Percentiles rank a stretch among this genome's conserved stretches.
Evolutionary conservation across 495 filamentous ascomycete genomes (phyloP).

Genomic region (Xylaria sp.): DNA sequence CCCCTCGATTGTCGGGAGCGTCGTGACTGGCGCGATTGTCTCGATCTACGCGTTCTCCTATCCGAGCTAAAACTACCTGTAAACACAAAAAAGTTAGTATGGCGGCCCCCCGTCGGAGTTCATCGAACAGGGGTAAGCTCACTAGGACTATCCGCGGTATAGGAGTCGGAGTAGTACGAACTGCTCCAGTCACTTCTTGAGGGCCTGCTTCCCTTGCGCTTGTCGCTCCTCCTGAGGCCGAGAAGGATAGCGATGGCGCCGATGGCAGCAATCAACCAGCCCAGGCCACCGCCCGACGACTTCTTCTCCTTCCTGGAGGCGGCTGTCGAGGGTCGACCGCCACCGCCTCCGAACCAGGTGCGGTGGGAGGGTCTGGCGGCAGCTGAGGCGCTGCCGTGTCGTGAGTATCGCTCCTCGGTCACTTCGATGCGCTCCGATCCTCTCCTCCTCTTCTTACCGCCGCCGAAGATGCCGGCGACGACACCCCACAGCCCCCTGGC

Average conservation of each 20-base stretch:
- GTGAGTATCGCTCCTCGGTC: slow-evolving; percentile 71
- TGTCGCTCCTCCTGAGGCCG: slow-evolving; percentile 74
- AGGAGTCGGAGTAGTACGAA: slow-evolving; percentile 56
- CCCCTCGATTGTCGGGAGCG: slow-evolving; percentile 34
- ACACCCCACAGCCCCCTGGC: slow-evolving; percentile 69
- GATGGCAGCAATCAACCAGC: slow-evolving; percentile 58
- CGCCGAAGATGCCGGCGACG: slow-evolving; percentile 70
- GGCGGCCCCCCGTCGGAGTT: slow-evolving; percentile 25
- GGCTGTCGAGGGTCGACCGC: slow-evolving; percentile 58
- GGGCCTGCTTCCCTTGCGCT: slow-evolving; percentile 51
- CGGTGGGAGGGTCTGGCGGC: slow-evolving; percentile 53
- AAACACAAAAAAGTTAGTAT: slow-evolving; percentile 42
- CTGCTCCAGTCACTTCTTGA: slow-evolving; percentile 55
- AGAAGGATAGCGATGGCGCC: slow-evolving; percentile 73
- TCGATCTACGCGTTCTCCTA: slow-evolving; percentile 45
- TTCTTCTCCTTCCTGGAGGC: slow-evolving; percentile 61
- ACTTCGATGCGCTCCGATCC: slow-evolving; percentile 64
- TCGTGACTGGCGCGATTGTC: slow-evolving; percentile 40
- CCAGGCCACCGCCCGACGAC: slow-evolving; percentile 51
- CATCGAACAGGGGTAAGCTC: slow-evolving; percentile 45
- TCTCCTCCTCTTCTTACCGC: slow-evolving; percentile 54
- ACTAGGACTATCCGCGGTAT: slow-evolving; percentile 57
- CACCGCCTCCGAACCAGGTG: slow-evolving; percentile 68
- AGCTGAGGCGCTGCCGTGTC: slow-evolving; percentile 50
- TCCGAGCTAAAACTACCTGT: slow-evolving; percentile 56